Evolutionary conservation across 2,329 filamentous ascomycete genomes (phyloP), one percentile per base, ranked within the genome.

Genomic region (Akanthomyces uredinophilus): DNA sequence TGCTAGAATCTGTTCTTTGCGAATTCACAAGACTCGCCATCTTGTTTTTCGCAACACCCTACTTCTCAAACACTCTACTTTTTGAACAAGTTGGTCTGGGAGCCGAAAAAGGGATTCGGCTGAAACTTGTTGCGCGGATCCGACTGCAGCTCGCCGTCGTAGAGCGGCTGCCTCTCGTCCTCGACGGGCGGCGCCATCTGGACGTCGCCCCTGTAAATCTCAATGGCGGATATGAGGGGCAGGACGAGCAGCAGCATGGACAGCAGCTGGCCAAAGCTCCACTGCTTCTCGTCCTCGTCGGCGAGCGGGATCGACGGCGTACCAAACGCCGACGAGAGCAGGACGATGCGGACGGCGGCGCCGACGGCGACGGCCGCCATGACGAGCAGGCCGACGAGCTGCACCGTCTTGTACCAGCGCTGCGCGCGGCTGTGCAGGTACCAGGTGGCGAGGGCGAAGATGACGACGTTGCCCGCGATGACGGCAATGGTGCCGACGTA

Each of bases 211-310:
- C 83, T 71, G 52, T 81, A 72, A 58, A 88, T 85, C 70, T 88
- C 86, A 32, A 88, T 70, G 2, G 81, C 79, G 2, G 81, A 84
- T 3, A 89, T 78, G 18, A 88, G 67, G 1, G 86, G 85, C 67
- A 88, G 72, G n/a, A 83, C 70, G 29, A 88, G 74, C 68, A 88
- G 74, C 65, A 88, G 72, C 66, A 87, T 72, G 1, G 83, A 82
- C 32, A 89, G 73, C 61, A 88, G 72, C 71, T 87, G 84, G 0
- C 86, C 86, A 67, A 87, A 89, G 65, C 80, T 83, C 85, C 85
- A 88, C 13, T 75, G 73, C 63, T 76, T 81, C 73, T 88, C 86
- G 24, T 78, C 80, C 0, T 72, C 62, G 61, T 86, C 85, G 6
- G 70, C 70, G 2, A 88, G 74, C 24, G 70, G 66, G 3, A 87